These are phyloP conservation scores for Diplosphaera chodatii DNA, from an alignment of 139 green algal species.

Conservation along the genomic window DNA sequence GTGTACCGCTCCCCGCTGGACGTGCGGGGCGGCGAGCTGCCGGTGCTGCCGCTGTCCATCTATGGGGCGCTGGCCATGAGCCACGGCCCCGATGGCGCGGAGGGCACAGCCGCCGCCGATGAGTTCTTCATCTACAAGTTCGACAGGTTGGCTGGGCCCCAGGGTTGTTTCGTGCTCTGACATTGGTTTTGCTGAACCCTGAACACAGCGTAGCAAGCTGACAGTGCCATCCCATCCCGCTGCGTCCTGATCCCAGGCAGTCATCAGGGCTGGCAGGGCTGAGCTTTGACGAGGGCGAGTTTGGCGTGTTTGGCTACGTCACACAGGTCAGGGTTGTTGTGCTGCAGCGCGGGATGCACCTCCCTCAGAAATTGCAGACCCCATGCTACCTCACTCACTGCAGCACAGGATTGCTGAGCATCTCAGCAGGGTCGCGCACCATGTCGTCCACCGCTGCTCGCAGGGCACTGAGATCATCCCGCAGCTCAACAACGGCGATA, in stretches of 20 bases:
- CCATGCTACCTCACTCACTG: too few species aligned
- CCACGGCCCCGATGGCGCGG: slow-evolving; percentile 24
- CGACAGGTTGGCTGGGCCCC: slow-evolving; percentile 29
- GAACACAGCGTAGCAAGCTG: too few species aligned
- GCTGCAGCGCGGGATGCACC: not conserved
- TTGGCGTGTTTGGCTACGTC: slow-evolving; percentile 80
- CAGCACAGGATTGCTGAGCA: too few species aligned
- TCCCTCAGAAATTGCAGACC: too few species aligned
- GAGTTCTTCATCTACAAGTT: slow-evolving; percentile 81
- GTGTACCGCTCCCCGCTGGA: slow-evolving; percentile 70
- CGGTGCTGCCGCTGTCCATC: slow-evolving; percentile 77
- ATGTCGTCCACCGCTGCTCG: too few species aligned
- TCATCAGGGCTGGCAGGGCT: slow-evolving; percentile 61
- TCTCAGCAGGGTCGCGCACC: too few species aligned
- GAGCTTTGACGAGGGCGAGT: slow-evolving; percentile 84
- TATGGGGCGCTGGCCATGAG: slow-evolving; percentile 63
- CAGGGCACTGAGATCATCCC: slow-evolving; percentile 13
- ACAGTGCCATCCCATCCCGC: too few species aligned
- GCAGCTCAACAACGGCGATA: slow-evolving; percentile 5
- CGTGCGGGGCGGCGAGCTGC: slow-evolving; percentile 70
- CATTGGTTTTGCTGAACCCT: too few species aligned
- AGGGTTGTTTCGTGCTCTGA: too few species aligned
- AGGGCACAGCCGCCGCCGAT: slow-evolving; percentile 35
- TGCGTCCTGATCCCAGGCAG: not conserved
- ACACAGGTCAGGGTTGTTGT: slow-evolving; percentile 21